Base-by-base conservation (phyloP, 352 stramenopile genomes). In the Pythium aristosporum region DNA sequence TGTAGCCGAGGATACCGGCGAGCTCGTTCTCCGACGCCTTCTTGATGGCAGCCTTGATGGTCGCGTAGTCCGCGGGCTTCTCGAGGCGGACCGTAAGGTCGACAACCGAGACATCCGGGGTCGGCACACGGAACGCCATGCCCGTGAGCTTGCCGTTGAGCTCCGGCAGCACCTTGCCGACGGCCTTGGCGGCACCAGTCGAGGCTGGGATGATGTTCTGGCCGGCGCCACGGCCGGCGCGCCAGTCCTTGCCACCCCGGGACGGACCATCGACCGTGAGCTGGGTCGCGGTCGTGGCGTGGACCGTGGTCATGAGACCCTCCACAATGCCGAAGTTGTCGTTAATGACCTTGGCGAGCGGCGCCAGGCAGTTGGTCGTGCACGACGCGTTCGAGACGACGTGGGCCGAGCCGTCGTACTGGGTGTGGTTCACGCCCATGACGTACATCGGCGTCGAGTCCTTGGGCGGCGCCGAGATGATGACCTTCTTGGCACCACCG, bases 401-500 rank as follows among this genome's bases (percentile, higher is more conserved):
- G 50, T 86, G 54, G 81, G 69, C 79, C 74, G 79, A 87, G 58
- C 77, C 80, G 67, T 96, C 81, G 79, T 98, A 98, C 54, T 92
- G 81, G 20, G 82, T 77, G 63, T 96, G 75, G 82, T 98, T 98
- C 25, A 98, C 94, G 57, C 94, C 94, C 82, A 98, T 97, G 28
- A 98, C 94, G 71, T 98, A 98, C 94, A 98, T 98, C 61, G 96
- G 96, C 39, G 92, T 96, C 77, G 92, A 79, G 43, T 84, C 67
- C 76, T 95, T 96, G 50, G 96, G 94, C n/a, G 96, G 96, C 21
- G 96, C 96, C 49, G 91, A 98, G 71, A 99, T 98, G 60, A 99
- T 72, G 39, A 99, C 94, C 84, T 99, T 99, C 85, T 98, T 98
- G 73, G 88, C 89, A 42, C 95, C 95, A 67, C 90, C 91, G 20